Percentiles rank a stretch among this genome's conserved stretches.
Conservation (phyloP, 352 stramenopile genomes). For the Blastocystis sp. region DNA sequence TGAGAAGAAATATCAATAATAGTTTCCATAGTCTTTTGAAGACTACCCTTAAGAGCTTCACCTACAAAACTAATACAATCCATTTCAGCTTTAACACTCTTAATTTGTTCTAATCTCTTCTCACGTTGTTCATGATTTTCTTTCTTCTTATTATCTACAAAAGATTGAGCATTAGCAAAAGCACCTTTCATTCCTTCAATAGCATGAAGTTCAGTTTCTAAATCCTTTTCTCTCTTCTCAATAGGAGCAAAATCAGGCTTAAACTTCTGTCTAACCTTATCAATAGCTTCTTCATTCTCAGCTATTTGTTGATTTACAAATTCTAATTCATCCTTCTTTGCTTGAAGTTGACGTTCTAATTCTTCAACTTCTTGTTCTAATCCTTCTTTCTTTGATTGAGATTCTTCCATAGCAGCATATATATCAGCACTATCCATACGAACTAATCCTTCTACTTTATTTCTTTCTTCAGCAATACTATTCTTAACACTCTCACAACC, state of each 20-base stretch:
- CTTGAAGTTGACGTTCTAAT: constrained; percentile 21
- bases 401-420: constrained; percentile 30
- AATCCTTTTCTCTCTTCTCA: constrained; percentile 34
- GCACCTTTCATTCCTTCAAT: constrained; percentile 26
- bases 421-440: constrained; percentile 10
- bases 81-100: constrained; percentile 29
- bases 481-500: constrained; percentile 1
- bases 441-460: constrained; percentile 22
- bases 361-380: constrained; percentile 22
- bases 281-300: constrained; percentile 18
- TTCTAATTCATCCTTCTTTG: constrained; percentile 34
- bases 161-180: constrained; percentile 3
- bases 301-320: constrained; percentile 11
- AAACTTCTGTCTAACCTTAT: constrained; percentile 22
- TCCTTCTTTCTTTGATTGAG: constrained; percentile 17
- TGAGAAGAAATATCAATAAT: not conserved
- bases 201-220: constrained; percentile 1
- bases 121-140: constrained; percentile 4
- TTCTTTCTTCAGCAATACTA: constrained; percentile 20
- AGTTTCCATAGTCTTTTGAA: constrained; percentile 5
- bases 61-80: constrained; percentile 13
- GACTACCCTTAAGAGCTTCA: constrained; percentile 2
- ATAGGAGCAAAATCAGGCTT: constrained; percentile 31
- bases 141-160: constrained; percentile 35
- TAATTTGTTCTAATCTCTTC: constrained; percentile 29